Base-by-base conservation (phyloP, 306 rosid genomes). In the Boehmeria nivea region DNA sequence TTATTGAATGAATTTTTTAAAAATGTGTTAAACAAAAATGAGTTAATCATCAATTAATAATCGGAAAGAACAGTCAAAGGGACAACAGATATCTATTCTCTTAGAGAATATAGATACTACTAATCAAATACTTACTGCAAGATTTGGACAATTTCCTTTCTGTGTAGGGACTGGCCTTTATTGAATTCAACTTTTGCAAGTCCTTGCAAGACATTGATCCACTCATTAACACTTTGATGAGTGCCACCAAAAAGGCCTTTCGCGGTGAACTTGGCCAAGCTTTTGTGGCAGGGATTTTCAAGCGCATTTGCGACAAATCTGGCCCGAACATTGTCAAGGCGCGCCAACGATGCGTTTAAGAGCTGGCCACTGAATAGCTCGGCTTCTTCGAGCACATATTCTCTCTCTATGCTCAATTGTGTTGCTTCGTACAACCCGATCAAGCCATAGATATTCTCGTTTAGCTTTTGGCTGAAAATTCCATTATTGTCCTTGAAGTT, bases 261-360 rank as follows among this genome's bases (percentile, higher is more conserved):
- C 11, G 77, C 65, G 3, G 72, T 77, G 48, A 84, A 75, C 47
- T 68, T 36, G 13, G 78, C 68, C 58, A 81, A 49, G 61, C 76
- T 87, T 69, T 55, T 84, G 74, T 81, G 83, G 33, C 65, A 74
- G 18, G 94, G 96, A 27, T 73, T 45, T 15, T 45, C 70, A 57
- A 87, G 42, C 13, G 87, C 75, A 24, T 57, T 61, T 34, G 51
- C 4, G 25, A 43, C 17, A 8, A 34, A 42, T 4, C 36, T 43
- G 2, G 27, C 34, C 7, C 27, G 12, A n/a, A n/a, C n/a, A n/a
- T n/a, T n/a, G n/a, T n/a, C n/a, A n/a, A n/a, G n/a, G n/a, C n/a
- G n/a, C n/a, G n/a, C 2, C 34, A 44, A 17, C 8, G 36, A 47
- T 4, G 42, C 50, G 2, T 21, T 46, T 6, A 77, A 63, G 37